Base-by-base conservation (phyloP, 768 basidiomycete species). In the Suillus tomentosus region DNA sequence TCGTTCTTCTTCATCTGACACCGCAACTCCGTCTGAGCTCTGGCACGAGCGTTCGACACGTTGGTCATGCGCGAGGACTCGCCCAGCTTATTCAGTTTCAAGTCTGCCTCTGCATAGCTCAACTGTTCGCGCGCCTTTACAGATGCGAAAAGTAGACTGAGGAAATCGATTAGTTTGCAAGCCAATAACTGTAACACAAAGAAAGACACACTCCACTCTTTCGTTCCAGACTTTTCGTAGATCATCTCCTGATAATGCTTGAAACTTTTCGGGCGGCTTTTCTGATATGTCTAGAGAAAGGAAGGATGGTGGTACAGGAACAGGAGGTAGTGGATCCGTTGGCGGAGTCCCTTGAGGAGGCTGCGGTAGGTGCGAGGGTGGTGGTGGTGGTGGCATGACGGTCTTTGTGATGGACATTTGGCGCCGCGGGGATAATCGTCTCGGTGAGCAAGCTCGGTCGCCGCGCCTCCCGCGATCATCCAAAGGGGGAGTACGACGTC, bases 151-250 rank as follows among this genome's bases (percentile, higher is more conserved):
- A 83, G 69, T 43, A 78, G 62, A 50, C 82, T 82, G 60, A 36
- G n/a, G 31, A 11, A 50, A 11, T 14, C 45, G n/a, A 64, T 36
- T 39, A 59, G 17, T 19, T 43, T 9, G 37, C 68, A n/a, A 63
- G 48, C 51, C 37, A 50, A 47, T 47, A 47, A 36, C 50, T 22
- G 19, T 37, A 37, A 51, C 8, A 45, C 13, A 17, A 5, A 50
- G 11, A 15, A 59, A n/a, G 11, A 67, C 81, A 53, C 66, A 82
- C 81, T 76, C 75, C 42, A 82, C 72, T 34, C 81, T 79, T 43
- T 77, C 74, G 42, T 76, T 71, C 81, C 81, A 82, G 50, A 74
- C 68, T 31, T 63, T 67, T n/a, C 72, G 72, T 55, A 76, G 79
- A 58, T 82, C 79, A 4, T 77, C 78, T 24, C 71, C 40, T n/a